Conservation (phyloP, 148 eudicot species). For the Heliamphora exappendiculata region DNA sequence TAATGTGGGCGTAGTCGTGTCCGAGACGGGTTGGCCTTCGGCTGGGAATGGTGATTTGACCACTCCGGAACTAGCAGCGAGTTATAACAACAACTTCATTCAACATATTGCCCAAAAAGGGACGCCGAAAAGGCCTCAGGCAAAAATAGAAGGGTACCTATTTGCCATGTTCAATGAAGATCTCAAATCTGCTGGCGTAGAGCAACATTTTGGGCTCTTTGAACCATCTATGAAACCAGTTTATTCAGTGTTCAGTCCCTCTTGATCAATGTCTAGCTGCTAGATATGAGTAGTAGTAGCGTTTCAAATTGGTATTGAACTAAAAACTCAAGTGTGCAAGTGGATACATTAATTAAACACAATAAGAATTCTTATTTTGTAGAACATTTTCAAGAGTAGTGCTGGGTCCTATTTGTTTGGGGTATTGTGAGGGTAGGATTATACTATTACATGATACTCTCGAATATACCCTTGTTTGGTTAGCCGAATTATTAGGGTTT, state of each 20-base stretch:
- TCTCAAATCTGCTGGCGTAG: slow-evolving; percentile 25
- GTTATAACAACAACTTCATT: slow-evolving; percentile 27
- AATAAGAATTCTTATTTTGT: too few relatives aligned
- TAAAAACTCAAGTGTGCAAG: too few relatives aligned
- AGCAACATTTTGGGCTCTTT: slow-evolving; percentile 31
- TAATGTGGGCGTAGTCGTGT: slow-evolving; percentile 19
- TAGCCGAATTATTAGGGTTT: too few relatives aligned
- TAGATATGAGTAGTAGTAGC: too few relatives aligned
- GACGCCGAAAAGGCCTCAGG: slow-evolving; percentile 30
- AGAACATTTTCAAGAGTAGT: too few relatives aligned
- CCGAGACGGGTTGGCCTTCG: slow-evolving; percentile 42
- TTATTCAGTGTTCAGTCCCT: slow-evolving; percentile 4
- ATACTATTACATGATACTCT: too few relatives aligned
- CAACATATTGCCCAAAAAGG: slow-evolving; percentile 10
- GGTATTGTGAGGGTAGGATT: too few relatives aligned
- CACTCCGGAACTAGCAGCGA: slow-evolving; percentile 29
- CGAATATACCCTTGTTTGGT: too few relatives aligned
- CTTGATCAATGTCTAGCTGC: background rate
- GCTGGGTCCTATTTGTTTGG: too few relatives aligned
- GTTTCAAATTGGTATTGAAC: too few relatives aligned
- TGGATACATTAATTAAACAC: too few relatives aligned
- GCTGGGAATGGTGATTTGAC: slow-evolving; percentile 29
- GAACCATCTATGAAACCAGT: slow-evolving; percentile 18
- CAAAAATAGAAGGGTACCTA: slow-evolving; percentile 15
- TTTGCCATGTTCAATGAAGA: slow-evolving; percentile 38